Evolutionary conservation across 148 eudicot genomes (phyloP), one percentile per base, ranked within the genome.

Genomic region (Nyssa sinensis): DNA sequence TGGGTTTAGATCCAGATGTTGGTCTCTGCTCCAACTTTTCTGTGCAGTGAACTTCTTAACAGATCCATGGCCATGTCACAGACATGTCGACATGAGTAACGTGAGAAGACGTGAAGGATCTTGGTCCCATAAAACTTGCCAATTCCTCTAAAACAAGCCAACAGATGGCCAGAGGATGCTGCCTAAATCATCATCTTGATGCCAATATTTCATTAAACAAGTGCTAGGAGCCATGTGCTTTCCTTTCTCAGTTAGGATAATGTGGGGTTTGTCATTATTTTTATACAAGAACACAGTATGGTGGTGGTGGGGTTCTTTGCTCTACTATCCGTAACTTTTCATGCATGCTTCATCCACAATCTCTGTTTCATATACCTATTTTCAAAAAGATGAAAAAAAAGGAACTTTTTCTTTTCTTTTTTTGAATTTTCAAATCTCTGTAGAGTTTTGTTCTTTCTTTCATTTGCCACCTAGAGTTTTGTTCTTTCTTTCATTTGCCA

Each of bases 271-370:
- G 81, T 83, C 61, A 72, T 72, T 84, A 47, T 80, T 60, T 58
- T 73, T 75, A 49, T 68, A 58, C 78, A 76, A 66, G 86, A 83
- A 87, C 88, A 87, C 84, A 87, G 71, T 51, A 61, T 58, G 73
- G 64, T 80, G 73, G 82, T 80, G 76, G 76, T 80, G 73, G 81
- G 80, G 73, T 75, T 64, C 63, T n/a, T 44, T 51, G 67, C 53
- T 14, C 3, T 66, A 63, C 69, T 73, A 53, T 25, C 57, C 39
- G n/a, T 47, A 64, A 21, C 77, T 80, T 86, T 81, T 79, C 37
- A 70, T 66, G 80, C 78, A 79, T 75, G 85, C 82, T 82, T 77
- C 55, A 65, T 77, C 73, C 66, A 77, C 70, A 64, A 67, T 80
- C 80, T 74, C 60, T 81, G 74, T 71, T n/a, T 32, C 63, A 14